Conservation (phyloP, 1,139 yeast genomes). For the Scheffersomyces titani region DNA sequence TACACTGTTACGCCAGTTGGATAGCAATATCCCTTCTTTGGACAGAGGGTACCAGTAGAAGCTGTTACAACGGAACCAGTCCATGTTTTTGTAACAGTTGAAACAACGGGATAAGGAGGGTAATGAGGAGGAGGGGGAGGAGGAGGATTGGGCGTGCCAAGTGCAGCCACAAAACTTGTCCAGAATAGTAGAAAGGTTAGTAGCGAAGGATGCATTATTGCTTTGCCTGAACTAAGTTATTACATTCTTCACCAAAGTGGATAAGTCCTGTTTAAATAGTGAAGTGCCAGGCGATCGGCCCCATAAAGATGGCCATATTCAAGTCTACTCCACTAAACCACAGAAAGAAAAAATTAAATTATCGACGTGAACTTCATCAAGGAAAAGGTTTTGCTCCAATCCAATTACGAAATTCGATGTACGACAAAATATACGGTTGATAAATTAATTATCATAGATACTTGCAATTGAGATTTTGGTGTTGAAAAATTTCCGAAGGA, state of each 20-base stretch:
- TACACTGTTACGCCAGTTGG: background rate
- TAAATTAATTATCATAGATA: background rate
- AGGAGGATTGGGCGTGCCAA: background rate
- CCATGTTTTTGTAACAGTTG: background rate
- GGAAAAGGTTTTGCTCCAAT: background rate
- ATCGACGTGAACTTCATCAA: background rate
- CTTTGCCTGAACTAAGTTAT: background rate
- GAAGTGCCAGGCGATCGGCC: background rate
- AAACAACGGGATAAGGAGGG: background rate
- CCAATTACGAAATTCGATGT: background rate
- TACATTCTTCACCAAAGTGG: background rate
- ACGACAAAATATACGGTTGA: background rate
- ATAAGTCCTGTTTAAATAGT: background rate
- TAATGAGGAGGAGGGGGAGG: background rate
- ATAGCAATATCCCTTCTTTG: background rate
- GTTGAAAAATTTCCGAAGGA: background rate
- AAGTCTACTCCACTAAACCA: background rate
- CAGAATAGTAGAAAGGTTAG: background rate
- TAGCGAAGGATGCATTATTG: background rate
- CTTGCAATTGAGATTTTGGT: background rate
- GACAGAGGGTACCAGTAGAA: background rate
- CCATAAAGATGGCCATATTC: background rate
- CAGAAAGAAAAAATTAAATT: background rate
- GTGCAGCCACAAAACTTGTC: background rate
- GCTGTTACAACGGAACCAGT: background rate